Evolutionary conservation across 2,329 filamentous ascomycete species (phyloP).

Genomic region (Epichloe scottii): DNA sequence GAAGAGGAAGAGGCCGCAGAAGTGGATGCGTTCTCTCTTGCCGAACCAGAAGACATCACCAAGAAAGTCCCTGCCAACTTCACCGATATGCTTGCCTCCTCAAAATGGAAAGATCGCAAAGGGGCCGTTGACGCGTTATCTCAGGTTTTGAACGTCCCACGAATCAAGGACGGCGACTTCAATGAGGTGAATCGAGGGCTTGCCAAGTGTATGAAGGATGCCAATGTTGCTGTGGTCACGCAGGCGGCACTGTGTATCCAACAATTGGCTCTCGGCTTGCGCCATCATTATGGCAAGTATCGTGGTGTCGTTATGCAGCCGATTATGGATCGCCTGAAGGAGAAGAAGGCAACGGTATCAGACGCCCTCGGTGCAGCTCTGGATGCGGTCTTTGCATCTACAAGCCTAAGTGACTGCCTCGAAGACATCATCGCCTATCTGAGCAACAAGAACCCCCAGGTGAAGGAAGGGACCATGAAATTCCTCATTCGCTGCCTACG

Average conservation of each 20-base stretch:
- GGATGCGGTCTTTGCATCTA: constrained; percentile 54
- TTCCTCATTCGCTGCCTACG: constrained; percentile 84
- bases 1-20: constrained; percentile 42
- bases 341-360: constrained; percentile 84
- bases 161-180: constrained; percentile 85
- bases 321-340: constrained; percentile 91
- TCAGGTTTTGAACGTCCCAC: constrained; percentile 65
- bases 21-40: constrained; percentile 68
- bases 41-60: constrained; percentile 77
- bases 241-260: constrained; percentile 91
- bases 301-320: constrained; percentile 69
- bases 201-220: constrained; percentile 97
- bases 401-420: constrained; percentile 70
- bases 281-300: constrained; percentile 68
- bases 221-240: constrained; percentile 88
- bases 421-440: constrained; percentile 80
- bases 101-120: constrained; percentile 98
- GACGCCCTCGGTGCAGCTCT: constrained; percentile 80
- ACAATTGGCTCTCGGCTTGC: constrained; percentile 72
- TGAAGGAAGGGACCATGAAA: constrained; percentile 89
- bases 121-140: constrained; percentile 79
- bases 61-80: constrained; percentile 74
- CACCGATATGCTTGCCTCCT: constrained; percentile 69
- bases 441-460: constrained; percentile 90
- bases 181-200: constrained; percentile 71